phyloP scores from a whole-genome alignment of 495 filamentous ascomycete genomes.

The Neurospora sp. region DNA sequence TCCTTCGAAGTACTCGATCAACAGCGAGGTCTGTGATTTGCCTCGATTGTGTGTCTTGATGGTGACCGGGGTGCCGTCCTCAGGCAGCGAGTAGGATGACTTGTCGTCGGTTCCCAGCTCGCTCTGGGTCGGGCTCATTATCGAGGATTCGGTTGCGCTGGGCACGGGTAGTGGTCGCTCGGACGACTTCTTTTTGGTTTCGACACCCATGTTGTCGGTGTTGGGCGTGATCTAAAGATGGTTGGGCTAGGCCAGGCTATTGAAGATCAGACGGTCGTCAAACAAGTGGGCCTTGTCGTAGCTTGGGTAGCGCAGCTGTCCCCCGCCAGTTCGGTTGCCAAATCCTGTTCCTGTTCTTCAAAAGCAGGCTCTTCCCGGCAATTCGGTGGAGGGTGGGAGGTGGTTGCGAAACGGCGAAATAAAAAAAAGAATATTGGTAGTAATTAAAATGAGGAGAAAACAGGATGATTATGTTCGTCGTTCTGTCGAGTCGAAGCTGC shows the following conservation, averaged over 20 bases:
- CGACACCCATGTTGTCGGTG: constrained; percentile 55
- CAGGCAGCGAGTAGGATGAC: constrained; percentile 76
- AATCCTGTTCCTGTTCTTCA: constrained; percentile 13
- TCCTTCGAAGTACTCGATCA: constrained; percentile 97
- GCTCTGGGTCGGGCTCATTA: constrained; percentile 40
- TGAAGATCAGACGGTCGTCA: background rate
- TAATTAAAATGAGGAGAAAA: constrained; percentile 1
- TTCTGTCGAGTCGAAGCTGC: background rate
- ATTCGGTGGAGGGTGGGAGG: constrained; percentile 1
- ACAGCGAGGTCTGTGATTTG: constrained; percentile 78
- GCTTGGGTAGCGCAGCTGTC: constrained; percentile 13
- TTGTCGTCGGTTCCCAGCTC: constrained; percentile 56
- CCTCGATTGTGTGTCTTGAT: constrained; percentile 65
- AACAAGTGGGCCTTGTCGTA: constrained; percentile 7
- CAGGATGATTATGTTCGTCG: background rate
- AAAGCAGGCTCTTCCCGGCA: constrained; percentile 8
- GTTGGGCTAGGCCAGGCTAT: background rate
- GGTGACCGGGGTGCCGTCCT: constrained; percentile 89
- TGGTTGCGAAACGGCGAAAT: constrained; percentile 1
- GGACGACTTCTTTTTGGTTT: constrained; percentile 41
- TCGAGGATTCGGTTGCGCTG: constrained; percentile 64
- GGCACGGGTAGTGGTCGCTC: constrained; percentile 60
- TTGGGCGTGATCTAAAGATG: background rate
- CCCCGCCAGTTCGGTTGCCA: constrained; percentile 13
- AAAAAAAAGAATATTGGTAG: constrained; percentile 4